Percentiles rank a stretch among this genome's conserved stretches.
phyloP scores from a whole-genome alignment of 2,329 filamentous ascomycete species.

The Paecilomyces sp. region DNA sequence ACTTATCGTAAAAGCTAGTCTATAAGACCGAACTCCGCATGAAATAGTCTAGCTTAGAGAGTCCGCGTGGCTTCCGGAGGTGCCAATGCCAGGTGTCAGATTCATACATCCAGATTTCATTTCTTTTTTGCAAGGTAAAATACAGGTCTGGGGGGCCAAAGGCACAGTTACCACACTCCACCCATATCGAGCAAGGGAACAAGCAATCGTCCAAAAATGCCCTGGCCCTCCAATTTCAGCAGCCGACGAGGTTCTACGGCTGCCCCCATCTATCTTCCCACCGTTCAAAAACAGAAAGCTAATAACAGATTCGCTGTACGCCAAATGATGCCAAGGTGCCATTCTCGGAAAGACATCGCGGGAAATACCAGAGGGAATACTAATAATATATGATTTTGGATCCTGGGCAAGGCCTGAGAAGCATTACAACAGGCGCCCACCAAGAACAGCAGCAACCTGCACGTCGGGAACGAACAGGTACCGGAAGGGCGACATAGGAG shows the following conservation, averaged over 20 bases:
- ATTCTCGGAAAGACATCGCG: conserved; percentile 1
- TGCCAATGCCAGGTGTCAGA: too few relatives aligned
- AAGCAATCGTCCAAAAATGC: background rate
- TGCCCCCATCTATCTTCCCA: background rate
- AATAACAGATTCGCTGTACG: conserved; percentile 15
- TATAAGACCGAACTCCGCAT: too few relatives aligned
- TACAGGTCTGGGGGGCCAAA: background rate
- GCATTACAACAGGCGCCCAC: background rate
- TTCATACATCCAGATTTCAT: background rate
- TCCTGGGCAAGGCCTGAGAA: background rate
- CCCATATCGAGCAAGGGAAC: background rate
- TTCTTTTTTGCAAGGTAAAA: background rate
- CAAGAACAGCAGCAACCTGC: background rate
- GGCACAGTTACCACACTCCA: background rate
- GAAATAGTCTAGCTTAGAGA: too few relatives aligned
- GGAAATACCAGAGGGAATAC: conserved; percentile 2
- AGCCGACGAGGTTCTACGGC: background rate
- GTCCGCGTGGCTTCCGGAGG: too few relatives aligned
- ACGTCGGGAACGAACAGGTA: background rate
- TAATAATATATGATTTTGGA: background rate
- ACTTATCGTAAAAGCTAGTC: too few relatives aligned
- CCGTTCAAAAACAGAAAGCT: conserved; percentile 4
- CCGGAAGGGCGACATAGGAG: background rate
- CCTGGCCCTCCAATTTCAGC: background rate
- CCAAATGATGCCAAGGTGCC: conserved; percentile 15